Conservation (phyloP, 768 basidiomycete genomes). For the Xerocomellus dryophilus region DNA sequence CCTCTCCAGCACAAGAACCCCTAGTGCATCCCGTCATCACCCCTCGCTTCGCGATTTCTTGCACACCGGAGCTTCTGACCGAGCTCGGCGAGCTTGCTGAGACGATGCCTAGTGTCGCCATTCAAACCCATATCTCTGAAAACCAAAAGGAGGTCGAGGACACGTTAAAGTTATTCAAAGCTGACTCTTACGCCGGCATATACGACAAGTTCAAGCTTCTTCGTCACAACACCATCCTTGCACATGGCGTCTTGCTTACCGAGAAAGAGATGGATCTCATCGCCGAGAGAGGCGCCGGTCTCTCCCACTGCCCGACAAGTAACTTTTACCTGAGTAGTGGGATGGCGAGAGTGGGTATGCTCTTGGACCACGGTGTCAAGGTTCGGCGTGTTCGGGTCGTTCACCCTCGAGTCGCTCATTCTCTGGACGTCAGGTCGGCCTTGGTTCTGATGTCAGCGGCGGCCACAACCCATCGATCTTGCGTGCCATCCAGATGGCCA, state of each 20-base stretch:
- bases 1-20: conserved; percentile 37
- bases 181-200: conserved; percentile 68
- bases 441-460: conserved; percentile 94
- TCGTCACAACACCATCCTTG: conserved; percentile 77
- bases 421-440: conserved; percentile 59
- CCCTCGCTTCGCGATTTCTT: conserved; percentile 94
- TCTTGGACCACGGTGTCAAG: conserved; percentile 85
- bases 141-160: conserved; percentile 69
- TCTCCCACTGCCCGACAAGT: conserved; percentile 92
- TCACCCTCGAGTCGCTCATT: conserved; percentile 6
- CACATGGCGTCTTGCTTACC: conserved; percentile 80
- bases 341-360: conserved; percentile 70
- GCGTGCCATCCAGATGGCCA: conserved; percentile 66
- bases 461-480: conserved; percentile 84
- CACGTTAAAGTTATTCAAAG: conserved; percentile 66
- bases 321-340: conserved; percentile 92
- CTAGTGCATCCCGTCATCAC: conserved; percentile 90
- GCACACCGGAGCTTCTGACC: conserved; percentile 65
- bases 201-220: conserved; percentile 81
- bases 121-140: conserved; percentile 94
- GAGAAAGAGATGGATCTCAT: conserved; percentile 73
- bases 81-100: conserved; percentile 59
- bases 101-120: conserved; percentile 57
- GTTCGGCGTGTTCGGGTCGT: conserved; percentile 37
- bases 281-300: conserved; percentile 59